Percentiles rank a stretch among this genome's conserved stretches.
These are phyloP conservation scores for Apophysomyces trapeziformis DNA, from an alignment of 371 early-diverging fungal genomes.

Conservation along the genomic window DNA sequence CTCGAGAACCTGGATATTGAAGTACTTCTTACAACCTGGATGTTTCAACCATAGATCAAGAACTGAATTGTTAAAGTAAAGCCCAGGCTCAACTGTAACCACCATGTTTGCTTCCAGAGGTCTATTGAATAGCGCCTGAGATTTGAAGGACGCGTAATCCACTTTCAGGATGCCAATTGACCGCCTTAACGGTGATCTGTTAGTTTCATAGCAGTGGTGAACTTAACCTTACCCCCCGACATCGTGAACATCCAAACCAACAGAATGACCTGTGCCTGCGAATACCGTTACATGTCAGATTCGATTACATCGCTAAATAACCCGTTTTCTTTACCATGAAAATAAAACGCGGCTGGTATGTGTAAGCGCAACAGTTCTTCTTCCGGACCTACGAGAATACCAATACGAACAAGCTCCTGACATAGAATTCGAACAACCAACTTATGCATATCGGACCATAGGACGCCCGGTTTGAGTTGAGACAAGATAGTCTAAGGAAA, in stretches of 20 bases:
- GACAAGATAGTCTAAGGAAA: constrained; percentile 43
- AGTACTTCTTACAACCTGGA: constrained; percentile 59
- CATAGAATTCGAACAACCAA: constrained; percentile 70
- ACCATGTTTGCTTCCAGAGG: constrained; percentile 80
- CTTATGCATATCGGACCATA: constrained; percentile 89
- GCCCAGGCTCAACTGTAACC: constrained; percentile 92
- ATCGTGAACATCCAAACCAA: constrained; percentile 87
- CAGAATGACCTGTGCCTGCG: constrained; percentile 58
- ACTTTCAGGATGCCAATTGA: background rate
- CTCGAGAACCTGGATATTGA: constrained; percentile 68
- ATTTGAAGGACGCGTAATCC: background rate
- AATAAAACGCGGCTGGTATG: constrained; percentile 81
- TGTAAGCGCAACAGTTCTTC: constrained; percentile 68
- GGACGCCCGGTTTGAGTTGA: constrained; percentile 73
- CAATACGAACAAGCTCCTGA: constrained; percentile 70
- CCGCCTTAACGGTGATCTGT: background rate
- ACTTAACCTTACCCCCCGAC: constrained; percentile 74
- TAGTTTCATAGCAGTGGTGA: background rate
- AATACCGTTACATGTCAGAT: background rate
- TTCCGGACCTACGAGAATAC: constrained; percentile 66
- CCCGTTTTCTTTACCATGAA: constrained; percentile 66
- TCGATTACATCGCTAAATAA: background rate
- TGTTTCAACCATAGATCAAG: constrained; percentile 53
- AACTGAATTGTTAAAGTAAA: constrained; percentile 64
- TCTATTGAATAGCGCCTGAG: constrained; percentile 14